Base-by-base conservation (phyloP, 2,329 filamentous ascomycete species). In the Aspergillus sp. region DNA sequence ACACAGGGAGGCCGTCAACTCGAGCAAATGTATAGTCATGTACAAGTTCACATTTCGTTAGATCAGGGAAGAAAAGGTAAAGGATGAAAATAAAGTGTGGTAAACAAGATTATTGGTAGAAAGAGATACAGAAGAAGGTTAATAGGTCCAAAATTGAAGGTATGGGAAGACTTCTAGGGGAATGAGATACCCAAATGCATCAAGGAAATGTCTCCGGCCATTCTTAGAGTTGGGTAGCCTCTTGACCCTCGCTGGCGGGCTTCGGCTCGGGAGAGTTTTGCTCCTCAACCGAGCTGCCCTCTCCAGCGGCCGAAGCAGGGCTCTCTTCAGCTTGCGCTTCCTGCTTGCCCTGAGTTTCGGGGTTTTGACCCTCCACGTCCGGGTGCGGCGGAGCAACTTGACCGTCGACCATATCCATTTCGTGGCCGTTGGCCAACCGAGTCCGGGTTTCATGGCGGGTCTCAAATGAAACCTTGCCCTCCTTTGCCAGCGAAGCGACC, bases 401-500 rank as follows among this genome's bases (percentile, higher is more conserved):
- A 39, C 72, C 74, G 57, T 79, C 70, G 24, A 75, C 65, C 52
- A 75, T 66, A 16, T 73, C 69, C n/a, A 96, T 77, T 71, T 96
- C 90, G 65, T 93, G 92, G 60, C 93, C 95, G 49, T 87, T 75
- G 55, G 85, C 85, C 57, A 98, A 78, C 59, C 91, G 88, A 9
- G 92, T 97, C 65, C 90, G 86, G n/a, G 94, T 97, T 82, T 98
- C 94, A 74, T 97, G 97, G 66, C 89, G 90, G 12, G 95, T 98
- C 80, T 96, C 88, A 80, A 99, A 97, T 70, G 92, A 91, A 60
- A 98, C 93, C 77, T 96, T 96, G 70, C 94, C 95, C 75, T 94
- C 86, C 49, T 74, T 72, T 24, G 73, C 65, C 32, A 99, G 85
- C 20, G 85, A 86, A 70, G 90, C 86, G 60, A 99, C 92, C 73